Conservation (phyloP, 2,329 filamentous ascomycete genomes). For the Colletotrichum sp. region DNA sequence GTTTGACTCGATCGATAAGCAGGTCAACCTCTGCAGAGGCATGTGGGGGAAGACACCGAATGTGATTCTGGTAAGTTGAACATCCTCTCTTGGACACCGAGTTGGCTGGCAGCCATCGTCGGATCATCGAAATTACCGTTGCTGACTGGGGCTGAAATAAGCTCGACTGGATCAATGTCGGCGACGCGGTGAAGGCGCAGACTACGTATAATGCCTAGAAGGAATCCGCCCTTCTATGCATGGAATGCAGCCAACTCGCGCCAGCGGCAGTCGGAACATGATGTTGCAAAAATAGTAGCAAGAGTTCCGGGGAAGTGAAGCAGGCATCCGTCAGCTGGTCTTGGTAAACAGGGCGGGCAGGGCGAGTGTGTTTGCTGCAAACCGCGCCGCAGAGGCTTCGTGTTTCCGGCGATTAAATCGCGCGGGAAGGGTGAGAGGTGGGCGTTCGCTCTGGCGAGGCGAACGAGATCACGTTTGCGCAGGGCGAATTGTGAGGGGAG, state of each 20-base stretch:
- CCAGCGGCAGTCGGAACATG: neutral
- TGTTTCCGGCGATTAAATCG: neutral
- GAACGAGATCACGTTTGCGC: neutral
- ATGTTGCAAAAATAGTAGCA: neutral
- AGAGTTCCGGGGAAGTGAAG: neutral
- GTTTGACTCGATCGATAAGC: conserved; percentile 29
- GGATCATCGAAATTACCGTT: neutral
- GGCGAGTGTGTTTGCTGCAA: neutral
- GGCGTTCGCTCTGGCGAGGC: neutral
- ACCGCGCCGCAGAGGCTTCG: neutral
- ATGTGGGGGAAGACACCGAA: conserved; percentile 30
- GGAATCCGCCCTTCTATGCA: neutral
- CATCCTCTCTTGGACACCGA: neutral
- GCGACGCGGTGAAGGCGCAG: conserved; percentile 43
- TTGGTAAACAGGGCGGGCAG: neutral
- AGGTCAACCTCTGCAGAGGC: conserved; percentile 31
- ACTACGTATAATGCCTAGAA: conserved; percentile 40
- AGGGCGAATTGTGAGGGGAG: neutral
- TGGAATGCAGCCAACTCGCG: neutral
- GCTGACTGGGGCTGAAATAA: conserved; percentile 25
- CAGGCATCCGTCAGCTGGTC: neutral
- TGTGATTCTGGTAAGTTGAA: conserved; percentile 38
- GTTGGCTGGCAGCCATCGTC: neutral
- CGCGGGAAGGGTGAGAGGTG: neutral
- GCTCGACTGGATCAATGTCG: conserved; percentile 48